Conservation (phyloP, 2,329 filamentous ascomycete species). For the Fusarium sp. region DNA sequence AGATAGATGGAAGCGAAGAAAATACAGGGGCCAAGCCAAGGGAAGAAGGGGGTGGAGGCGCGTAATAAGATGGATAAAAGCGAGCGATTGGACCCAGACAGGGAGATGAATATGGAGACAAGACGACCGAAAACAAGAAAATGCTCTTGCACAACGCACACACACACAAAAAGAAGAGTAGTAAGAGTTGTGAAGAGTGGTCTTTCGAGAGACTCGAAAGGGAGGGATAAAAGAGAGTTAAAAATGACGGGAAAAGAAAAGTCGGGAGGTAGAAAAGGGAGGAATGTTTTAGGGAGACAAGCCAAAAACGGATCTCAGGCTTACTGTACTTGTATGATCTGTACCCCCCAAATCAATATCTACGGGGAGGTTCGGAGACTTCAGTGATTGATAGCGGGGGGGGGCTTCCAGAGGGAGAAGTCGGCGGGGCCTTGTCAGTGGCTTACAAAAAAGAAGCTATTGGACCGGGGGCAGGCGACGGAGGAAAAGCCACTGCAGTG, state of each 20-base stretch:
- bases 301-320: conserved; percentile 21
- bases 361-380: conserved; percentile 24
- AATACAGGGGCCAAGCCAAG: conserved; percentile 39
- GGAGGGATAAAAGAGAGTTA: conserved; percentile 14
- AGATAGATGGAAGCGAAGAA: conserved; percentile 41
- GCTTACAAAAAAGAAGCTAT: background rate
- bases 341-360: conserved; percentile 21
- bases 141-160: background rate
- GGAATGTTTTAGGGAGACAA: conserved; percentile 21
- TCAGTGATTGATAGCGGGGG: conserved; percentile 28
- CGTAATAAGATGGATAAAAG: conserved; percentile 35
- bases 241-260: background rate
- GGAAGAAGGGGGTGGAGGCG: conserved; percentile 29
- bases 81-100: conserved; percentile 38
- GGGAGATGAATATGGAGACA: conserved; percentile 31
- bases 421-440: background rate
- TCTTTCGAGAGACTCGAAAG: background rate
- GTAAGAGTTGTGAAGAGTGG: background rate
- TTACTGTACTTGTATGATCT: conserved; percentile 24
- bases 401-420: conserved; percentile 1
- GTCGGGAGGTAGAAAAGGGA: conserved; percentile 17
- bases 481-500: background rate
- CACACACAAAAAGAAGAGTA: conserved; percentile 5
- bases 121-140: conserved; percentile 15
- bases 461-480: background rate